Evolutionary conservation across 2,329 filamentous ascomycete genomes (phyloP).

Genomic region (Reticulascus tulasneorum): DNA sequence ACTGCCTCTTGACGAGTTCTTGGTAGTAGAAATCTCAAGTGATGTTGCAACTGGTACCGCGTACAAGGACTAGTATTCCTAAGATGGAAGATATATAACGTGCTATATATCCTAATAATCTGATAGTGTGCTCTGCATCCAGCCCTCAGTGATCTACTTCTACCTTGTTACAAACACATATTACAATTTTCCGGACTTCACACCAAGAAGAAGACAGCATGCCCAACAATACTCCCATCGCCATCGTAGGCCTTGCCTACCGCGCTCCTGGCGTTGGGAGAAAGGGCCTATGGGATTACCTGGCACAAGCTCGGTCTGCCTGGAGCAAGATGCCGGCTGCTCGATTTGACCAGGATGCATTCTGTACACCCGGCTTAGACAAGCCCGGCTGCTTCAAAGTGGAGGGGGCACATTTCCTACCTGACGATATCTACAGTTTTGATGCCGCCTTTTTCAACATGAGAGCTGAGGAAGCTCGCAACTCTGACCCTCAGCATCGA

Average conservation of each 20-base stretch:
- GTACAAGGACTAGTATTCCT: too few relatives aligned
- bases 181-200: too few relatives aligned
- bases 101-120: too few relatives aligned
- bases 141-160: too few relatives aligned
- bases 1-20: too few relatives aligned
- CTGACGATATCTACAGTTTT: constrained; percentile 18
- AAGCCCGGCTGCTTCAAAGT: constrained; percentile 15
- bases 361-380: constrained; percentile 9
- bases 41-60: too few relatives aligned
- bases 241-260: constrained; percentile 1
- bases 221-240: constrained; percentile 1
- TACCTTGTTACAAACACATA: too few relatives aligned
- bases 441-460: constrained; percentile 24
- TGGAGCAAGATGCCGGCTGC: constrained; percentile 13
- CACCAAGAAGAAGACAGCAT: too few relatives aligned
- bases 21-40: too few relatives aligned
- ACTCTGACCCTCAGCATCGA: constrained; percentile 30
- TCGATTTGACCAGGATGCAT: constrained; percentile 16
- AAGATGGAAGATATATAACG: too few relatives aligned
- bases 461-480: constrained; percentile 20
- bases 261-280: not conserved
- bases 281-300: constrained; percentile 19
- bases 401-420: constrained; percentile 23
- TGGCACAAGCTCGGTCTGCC: constrained; percentile 16
- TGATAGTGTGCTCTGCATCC: too few relatives aligned